Conservation (phyloP, 345 rosid genomes). For the Salix exigua region DNA sequence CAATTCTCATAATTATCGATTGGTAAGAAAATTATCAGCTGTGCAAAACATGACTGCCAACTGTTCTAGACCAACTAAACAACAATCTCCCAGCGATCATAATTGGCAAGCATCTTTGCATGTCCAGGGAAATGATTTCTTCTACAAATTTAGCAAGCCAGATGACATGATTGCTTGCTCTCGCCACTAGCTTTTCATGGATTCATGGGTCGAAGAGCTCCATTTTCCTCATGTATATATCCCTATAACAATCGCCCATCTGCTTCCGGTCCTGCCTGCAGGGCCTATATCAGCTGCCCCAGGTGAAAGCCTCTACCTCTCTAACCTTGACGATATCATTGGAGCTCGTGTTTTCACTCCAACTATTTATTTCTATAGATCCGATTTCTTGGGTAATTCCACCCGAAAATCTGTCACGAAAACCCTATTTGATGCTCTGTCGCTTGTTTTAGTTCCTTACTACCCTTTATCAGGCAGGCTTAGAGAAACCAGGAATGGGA, state of each 20-base stretch:
- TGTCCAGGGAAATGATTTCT: conserved; percentile 12
- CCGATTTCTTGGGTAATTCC: conserved; percentile 12
- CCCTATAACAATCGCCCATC: conserved; percentile 36
- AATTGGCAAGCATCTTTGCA: conserved; percentile 11
- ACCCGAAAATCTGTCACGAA: conserved; percentile 24
- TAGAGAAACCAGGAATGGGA: conserved; percentile 59
- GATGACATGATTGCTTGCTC: background rate
- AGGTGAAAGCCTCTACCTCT: conserved; percentile 64
- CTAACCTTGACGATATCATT: conserved; percentile 74
- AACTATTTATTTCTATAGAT: conserved; percentile 63
- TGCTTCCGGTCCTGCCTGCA: conserved; percentile 47
- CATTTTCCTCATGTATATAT: conserved; percentile 45
- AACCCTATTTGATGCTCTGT: conserved; percentile 48
- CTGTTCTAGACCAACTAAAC: conserved; percentile 35
- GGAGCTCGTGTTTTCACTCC: conserved; percentile 89
- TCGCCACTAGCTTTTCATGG: conserved; percentile 29
- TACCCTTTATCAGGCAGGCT: conserved; percentile 81
- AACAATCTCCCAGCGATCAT: background rate
- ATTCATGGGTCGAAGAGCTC: conserved; percentile 62
- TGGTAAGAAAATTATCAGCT: background rate
- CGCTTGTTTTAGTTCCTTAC: conserved; percentile 67
- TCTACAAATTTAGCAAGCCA: conserved; percentile 19
- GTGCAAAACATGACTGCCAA: conserved; percentile 25
- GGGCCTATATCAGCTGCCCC: conserved; percentile 45
- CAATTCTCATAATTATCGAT: background rate